A percentile compares a stretch with the other conserved stretches of the same genome.
These are phyloP conservation scores for Cystofilobasidium macerans DNA, from an alignment of 768 basidiomycete genomes.

Conservation along the genomic window DNA sequence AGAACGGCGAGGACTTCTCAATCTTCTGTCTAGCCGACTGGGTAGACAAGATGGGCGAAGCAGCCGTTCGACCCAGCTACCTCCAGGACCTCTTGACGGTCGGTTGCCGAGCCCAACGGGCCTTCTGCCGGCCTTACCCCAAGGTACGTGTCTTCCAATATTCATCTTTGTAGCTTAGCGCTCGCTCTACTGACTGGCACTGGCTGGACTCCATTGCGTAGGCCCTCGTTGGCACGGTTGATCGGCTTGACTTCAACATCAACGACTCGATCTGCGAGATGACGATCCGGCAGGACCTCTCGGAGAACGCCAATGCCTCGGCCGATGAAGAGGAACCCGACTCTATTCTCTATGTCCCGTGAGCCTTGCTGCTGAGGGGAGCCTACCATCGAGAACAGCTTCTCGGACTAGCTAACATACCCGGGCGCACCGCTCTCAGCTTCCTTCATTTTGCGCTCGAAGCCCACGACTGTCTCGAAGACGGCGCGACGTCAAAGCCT, in stretches of 20 bases:
- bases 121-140: slow-evolving; percentile 77
- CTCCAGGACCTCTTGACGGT: slow-evolving; percentile 32
- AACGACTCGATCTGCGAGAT: not conserved
- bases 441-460: not conserved
- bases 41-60: too few species aligned
- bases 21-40: slow-evolving; percentile 8
- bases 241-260: not conserved
- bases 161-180: not conserved
- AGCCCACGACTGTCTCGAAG: not conserved
- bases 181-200: not conserved
- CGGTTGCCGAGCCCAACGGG: slow-evolving; percentile 72
- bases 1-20: slow-evolving; percentile 21
- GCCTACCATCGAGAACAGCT: not conserved
- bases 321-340: not conserved
- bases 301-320: not conserved
- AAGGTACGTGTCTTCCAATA: slow-evolving; percentile 12
- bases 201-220: not conserved
- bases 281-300: not conserved
- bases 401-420: not conserved
- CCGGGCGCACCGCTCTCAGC: too few species aligned
- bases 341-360: not conserved
- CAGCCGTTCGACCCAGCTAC: not conserved
- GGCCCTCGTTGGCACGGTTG: not conserved
- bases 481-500: not conserved
- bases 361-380: not conserved